Percentiles rank a stretch among this genome's conserved stretches.
These are phyloP conservation scores for Sherardia arvensis DNA, from an alignment of 257 asterid species.

Conservation along the genomic window DNA sequence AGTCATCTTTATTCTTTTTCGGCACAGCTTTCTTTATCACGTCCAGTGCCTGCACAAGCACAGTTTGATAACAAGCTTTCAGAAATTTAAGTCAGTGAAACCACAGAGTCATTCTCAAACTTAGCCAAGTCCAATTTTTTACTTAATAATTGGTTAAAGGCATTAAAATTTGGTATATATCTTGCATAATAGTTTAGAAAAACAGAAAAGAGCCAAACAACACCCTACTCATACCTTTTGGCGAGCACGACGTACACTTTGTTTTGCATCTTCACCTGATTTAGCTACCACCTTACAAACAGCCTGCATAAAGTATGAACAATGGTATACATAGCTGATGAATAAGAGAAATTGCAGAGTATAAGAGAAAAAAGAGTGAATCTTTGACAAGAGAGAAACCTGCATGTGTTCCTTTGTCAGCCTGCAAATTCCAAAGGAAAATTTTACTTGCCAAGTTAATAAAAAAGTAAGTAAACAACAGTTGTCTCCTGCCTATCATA, in stretches of 20 bases:
- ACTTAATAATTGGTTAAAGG: background rate
- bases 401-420: slow-evolving; percentile 92
- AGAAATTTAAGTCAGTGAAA: background rate
- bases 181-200: slow-evolving; percentile 27
- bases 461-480: too few species aligned
- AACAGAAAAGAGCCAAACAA: background rate
- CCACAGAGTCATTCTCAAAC: background rate
- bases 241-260: slow-evolving; percentile 89
- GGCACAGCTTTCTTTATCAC: slow-evolving; percentile 64
- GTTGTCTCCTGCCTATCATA: slow-evolving; percentile 3
- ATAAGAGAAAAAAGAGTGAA: slow-evolving; percentile 11
- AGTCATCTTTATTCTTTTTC: slow-evolving; percentile 50
- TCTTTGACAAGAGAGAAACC: slow-evolving; percentile 36
- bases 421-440: slow-evolving; percentile 38
- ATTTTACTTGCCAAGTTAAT: slow-evolving; percentile 7
- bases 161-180: background rate
- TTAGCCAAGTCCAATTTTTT: background rate
- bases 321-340: background rate
- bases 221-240: slow-evolving; percentile 52
- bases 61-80: background rate
- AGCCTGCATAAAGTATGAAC: slow-evolving; percentile 46
- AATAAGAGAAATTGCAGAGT: slow-evolving; percentile 2
- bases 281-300: slow-evolving; percentile 82
- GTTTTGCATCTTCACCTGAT: slow-evolving; percentile 89
- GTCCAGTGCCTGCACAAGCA: slow-evolving; percentile 57